phyloP scores from a whole-genome alignment of 257 asterid species.

The Penstemon newberryi region DNA sequence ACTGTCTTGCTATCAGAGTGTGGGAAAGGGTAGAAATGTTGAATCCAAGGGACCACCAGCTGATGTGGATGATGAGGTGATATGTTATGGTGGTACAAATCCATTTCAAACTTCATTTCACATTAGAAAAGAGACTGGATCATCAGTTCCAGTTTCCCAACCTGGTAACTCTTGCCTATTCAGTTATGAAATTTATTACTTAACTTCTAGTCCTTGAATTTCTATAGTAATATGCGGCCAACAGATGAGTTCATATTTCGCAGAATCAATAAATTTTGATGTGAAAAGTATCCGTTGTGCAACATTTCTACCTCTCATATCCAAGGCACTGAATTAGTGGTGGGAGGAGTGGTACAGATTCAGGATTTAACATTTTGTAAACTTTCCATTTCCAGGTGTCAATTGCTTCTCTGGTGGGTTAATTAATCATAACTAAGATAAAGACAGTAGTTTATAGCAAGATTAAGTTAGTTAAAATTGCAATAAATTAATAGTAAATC shows the following conservation, averaged over 20 bases:
- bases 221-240: background rate
- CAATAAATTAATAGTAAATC: too few species aligned
- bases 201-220: background rate
- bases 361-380: conserved; percentile 2
- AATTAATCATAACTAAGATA: too few species aligned
- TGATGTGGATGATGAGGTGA: conserved; percentile 50
- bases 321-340: background rate
- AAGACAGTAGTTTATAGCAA: too few species aligned
- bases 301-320: background rate
- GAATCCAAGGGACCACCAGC: conserved; percentile 24
- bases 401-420: conserved; percentile 70
- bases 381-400: conserved; percentile 40
- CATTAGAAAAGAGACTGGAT: conserved; percentile 40
- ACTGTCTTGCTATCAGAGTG: conserved; percentile 31
- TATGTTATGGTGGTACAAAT: conserved; percentile 40
- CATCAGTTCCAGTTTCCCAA: conserved; percentile 34
- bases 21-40: conserved; percentile 26
- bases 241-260: too few species aligned
- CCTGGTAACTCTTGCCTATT: conserved; percentile 44
- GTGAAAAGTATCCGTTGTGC: background rate
- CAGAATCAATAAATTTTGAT: too few species aligned
- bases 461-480: too few species aligned
- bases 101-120: conserved; percentile 35
- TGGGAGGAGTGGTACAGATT: background rate
- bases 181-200: too few species aligned